Base-by-base conservation (phyloP, 2,329 filamentous ascomycete species). In the Trichoderma harzianum region DNA sequence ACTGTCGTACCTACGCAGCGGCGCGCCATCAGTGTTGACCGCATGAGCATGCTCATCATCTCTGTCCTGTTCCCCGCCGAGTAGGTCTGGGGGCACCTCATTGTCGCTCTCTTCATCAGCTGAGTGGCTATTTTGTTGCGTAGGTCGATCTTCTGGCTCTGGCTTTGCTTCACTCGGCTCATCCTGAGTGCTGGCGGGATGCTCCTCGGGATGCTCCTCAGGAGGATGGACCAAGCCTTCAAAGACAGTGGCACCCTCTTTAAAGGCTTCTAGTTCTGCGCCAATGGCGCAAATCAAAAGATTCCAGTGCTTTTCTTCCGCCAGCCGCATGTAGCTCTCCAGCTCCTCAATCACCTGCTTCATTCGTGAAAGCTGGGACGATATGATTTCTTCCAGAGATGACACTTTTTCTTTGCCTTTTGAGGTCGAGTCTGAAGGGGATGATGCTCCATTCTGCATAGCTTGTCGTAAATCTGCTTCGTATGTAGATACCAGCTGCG, bases 261-360 rank as follows among this genome's bases (percentile, higher is more conserved):
- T 82, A 73, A 93, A 90, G 3, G 91, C 90, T 72, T 91, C 90
- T 1, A 92, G 78, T 78, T 93, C 93, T 0, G 93, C 92, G 0
- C 92, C 91, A 39, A 95, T 89, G 12, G 92, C 92, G 66, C 89
- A 92, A 5, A 94, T 90, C 21, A 95, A 84, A 18, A 95, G 82
- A 71, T 91, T 94, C 92, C 93, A 95, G 18, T 86, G 85, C 71
- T 87, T 87, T 1, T 84, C 82, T 73, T 92, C 88, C 0, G 90
- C 90, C 3, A 86, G 77, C 1, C 84, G 81, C 30, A 90, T 76
- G 24, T 86, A 85, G 18, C 84, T 80, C 68, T 90, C 85, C 5
- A 95, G 80, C 3, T 86, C 85, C 0, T 77, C 75, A 14, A 91
- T 85, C 5, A 91, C 86, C 3, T 77, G 78, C 32, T 86, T 83